phyloP scores from a whole-genome alignment of 805 yeast genomes.

The Kregervanrija fluxuum region DNA sequence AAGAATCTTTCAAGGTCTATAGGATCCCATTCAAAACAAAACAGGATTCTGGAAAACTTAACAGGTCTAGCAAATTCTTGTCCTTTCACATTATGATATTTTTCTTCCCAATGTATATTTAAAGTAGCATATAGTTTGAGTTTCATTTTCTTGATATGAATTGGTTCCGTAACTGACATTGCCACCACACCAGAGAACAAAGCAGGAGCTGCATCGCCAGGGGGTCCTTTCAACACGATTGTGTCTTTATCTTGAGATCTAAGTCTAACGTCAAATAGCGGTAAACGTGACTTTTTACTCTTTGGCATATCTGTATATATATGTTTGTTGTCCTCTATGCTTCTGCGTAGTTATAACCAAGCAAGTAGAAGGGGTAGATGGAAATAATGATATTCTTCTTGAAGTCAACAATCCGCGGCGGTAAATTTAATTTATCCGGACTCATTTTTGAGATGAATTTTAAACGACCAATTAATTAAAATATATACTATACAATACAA shows the following conservation, averaged over 20 bases:
- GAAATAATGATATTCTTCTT: too few relatives aligned
- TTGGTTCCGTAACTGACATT: slow-evolving; percentile 67
- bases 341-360: too few relatives aligned
- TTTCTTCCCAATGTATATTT: slow-evolving; percentile 58
- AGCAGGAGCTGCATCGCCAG: slow-evolving; percentile 70
- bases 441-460: too few relatives aligned
- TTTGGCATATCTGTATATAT: slow-evolving; percentile 11
- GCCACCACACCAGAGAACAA: slow-evolving; percentile 73
- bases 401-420: too few relatives aligned
- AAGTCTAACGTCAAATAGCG: slow-evolving; percentile 44
- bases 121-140: slow-evolving; percentile 63
- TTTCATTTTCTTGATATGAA: slow-evolving; percentile 55
- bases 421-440: too few relatives aligned
- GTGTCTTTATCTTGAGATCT: slow-evolving; percentile 71
- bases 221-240: slow-evolving; percentile 70
- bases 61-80: slow-evolving; percentile 34
- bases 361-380: too few relatives aligned
- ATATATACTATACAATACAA: too few relatives aligned
- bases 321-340: too few relatives aligned
- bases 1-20: slow-evolving; percentile 42
- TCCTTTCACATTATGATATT: slow-evolving; percentile 39
- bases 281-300: slow-evolving; percentile 23
- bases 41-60: slow-evolving; percentile 54
- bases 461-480: too few relatives aligned
- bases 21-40: slow-evolving; percentile 74